Evolutionary conservation across 495 filamentous ascomycete species (phyloP).

Genomic region (Penicillium waksmanii): DNA sequence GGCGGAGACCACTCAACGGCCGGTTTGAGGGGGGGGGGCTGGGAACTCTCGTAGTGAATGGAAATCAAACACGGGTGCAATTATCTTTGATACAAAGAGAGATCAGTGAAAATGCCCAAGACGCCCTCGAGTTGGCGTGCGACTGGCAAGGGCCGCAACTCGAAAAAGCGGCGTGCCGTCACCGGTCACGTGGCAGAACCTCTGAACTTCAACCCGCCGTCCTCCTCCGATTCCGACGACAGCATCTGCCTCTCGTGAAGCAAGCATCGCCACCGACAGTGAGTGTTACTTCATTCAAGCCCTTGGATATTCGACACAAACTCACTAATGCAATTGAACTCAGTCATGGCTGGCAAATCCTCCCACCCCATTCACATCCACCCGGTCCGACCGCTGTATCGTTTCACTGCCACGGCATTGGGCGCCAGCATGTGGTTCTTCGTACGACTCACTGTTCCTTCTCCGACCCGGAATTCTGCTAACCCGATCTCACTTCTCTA

Average conservation of each 20-base stretch:
- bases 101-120: neutral
- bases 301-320: neutral
- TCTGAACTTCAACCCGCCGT: slow-evolving; percentile 14
- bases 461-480: slow-evolving; percentile 14
- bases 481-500: slow-evolving; percentile 39
- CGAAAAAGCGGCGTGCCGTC: slow-evolving; percentile 24
- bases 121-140: neutral
- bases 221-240: slow-evolving; percentile 15
- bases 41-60: too few species aligned
- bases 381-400: slow-evolving; percentile 74
- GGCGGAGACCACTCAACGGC: slow-evolving; percentile 10
- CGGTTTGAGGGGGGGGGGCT: neutral
- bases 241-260: slow-evolving; percentile 19
- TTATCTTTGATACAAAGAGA: too few species aligned
- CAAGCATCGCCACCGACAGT: slow-evolving; percentile 19
- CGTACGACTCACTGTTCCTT: slow-evolving; percentile 56
- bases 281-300: neutral
- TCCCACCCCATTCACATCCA: slow-evolving; percentile 74
- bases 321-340: neutral
- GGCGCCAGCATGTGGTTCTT: slow-evolving; percentile 99
- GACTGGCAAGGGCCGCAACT: neutral
- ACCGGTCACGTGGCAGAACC: slow-evolving; percentile 18
- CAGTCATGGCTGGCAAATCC: slow-evolving; percentile 57
- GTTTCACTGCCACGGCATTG: slow-evolving; percentile 80
- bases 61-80: too few species aligned